Base-by-base conservation (phyloP, 2,329 filamentous ascomycete genomes). In the Fusarium haematococcum region DNA sequence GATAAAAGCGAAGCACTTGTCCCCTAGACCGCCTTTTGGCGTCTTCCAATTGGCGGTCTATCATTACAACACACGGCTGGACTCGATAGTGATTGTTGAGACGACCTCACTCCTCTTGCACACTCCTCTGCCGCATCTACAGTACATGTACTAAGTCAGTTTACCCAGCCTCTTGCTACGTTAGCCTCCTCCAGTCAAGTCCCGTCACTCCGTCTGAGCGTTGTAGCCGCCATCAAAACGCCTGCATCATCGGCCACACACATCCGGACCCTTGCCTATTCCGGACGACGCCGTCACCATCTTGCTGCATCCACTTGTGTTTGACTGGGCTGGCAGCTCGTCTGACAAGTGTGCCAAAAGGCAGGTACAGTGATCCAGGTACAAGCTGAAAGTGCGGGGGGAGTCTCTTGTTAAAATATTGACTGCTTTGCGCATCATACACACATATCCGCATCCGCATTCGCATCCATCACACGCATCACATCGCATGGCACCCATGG, bases 41-140 rank as follows among this genome's bases (percentile, higher is more conserved):
- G 62, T 78, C 79, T 80, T 80, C 80, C 80, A 81, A 81, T 81
- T 80, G 79, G 79, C 77, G 73, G 74, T 64, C 67, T 65, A 77
- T 75, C 66, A 81, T 81, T 81, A 79, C 77, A 73, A 78, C 70
- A 76, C 67, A 59, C 56, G 50, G 52, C 37, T 62, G 66, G 59
- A 54, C 18, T 27, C 54, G 35, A 48, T 33, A 69, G 65, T 61
- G 57, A 33, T 73, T 74, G 59, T 66, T 57, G 45, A 54, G 63
- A 54, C 33, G 33, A 7, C 48, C 37, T 39, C 62, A 43, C 32
- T 37, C 41, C 32, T 14, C 48, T 63, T 30, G 25, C 35, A 27
- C 32, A 39, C 50, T 33, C 37, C 10, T 54, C 27, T 54, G 39
- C 18, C 59, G 23, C 41, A 35, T 67, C 23, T 61, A 62, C 48